A percentile compares a stretch with the other conserved stretches of the same genome.
phyloP scores from a whole-genome alignment of 352 stramenopile species.

The Globisporangium recalcitrans region DNA sequence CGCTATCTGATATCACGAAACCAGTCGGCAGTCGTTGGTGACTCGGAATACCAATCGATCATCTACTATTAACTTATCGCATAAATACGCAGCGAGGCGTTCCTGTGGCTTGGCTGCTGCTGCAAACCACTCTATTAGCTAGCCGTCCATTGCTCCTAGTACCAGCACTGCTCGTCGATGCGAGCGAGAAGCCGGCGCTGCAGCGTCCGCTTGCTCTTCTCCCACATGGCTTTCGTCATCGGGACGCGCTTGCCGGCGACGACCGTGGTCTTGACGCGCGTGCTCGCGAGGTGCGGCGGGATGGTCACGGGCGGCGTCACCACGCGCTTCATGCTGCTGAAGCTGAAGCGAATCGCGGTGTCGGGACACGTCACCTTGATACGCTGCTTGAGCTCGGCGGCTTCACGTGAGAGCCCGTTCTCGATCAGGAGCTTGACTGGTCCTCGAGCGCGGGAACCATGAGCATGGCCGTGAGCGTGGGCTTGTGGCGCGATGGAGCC shows the following conservation, averaged over 20 bases:
- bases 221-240: slow-evolving; percentile 61
- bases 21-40: no score
- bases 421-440: slow-evolving; percentile 26
- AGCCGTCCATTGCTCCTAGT: no score
- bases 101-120: no score
- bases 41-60: not conserved
- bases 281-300: slow-evolving; percentile 29
- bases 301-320: slow-evolving; percentile 50
- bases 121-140: no score
- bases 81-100: slow-evolving; percentile 1
- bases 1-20: no score
- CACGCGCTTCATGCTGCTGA: slow-evolving; percentile 54
- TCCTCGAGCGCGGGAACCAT: not conserved
- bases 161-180: slow-evolving; percentile 19
- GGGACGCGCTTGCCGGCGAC: slow-evolving; percentile 58
- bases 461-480: not conserved
- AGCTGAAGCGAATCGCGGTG: slow-evolving; percentile 46
- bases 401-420: slow-evolving; percentile 23
- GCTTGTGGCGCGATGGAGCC: not conserved
- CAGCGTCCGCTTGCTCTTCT: slow-evolving; percentile 30
- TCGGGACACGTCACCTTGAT: slow-evolving; percentile 43
- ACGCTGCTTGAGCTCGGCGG: slow-evolving; percentile 53
- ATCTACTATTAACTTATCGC: slow-evolving; percentile 3
- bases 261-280: slow-evolving; percentile 25
- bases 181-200: slow-evolving; percentile 12